A percentile compares a stretch with the other conserved stretches of the same genome.
Evolutionary conservation across 768 basidiomycete genomes (phyloP).

Genomic region (Arthromyces matolae): DNA sequence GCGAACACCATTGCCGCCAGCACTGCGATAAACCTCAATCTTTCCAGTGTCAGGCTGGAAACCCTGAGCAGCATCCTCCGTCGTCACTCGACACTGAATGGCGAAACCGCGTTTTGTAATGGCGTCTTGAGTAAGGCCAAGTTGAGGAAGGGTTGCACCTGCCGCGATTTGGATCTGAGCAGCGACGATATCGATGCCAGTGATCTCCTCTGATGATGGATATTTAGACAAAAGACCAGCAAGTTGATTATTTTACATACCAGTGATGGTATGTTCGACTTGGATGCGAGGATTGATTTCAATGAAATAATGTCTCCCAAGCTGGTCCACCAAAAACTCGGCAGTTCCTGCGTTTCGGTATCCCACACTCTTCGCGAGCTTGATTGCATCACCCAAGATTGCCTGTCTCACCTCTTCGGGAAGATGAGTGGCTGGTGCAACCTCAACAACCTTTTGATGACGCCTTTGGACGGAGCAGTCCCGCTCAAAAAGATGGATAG

Average conservation of each 20-base stretch:
- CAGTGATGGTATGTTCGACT: constrained; percentile 99
- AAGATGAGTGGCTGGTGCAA: constrained; percentile 93
- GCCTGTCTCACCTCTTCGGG: constrained; percentile 88
- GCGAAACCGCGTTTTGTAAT: constrained; percentile 96
- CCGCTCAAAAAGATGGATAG: constrained; percentile 97
- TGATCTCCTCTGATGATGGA: constrained; percentile 82
- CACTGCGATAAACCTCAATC: constrained; percentile 98
- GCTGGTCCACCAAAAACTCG: constrained; percentile 96
- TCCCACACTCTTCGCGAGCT: constrained; percentile 86
- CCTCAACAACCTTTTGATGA: constrained; percentile 99
- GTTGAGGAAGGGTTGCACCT: constrained; percentile 90
- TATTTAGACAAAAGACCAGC: neutral
- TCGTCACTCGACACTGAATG: constrained; percentile 97
- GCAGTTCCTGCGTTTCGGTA: constrained; percentile 98
- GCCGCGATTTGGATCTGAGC: constrained; percentile 99
- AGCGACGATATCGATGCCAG: constrained; percentile 97
- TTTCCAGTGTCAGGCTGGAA: constrained; percentile 99
- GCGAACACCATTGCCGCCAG: constrained; percentile 97
- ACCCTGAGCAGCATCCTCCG: constrained; percentile 85
- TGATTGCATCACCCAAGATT: constrained; percentile 89
- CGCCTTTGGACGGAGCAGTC: constrained; percentile 98
- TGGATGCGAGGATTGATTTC: constrained; percentile 99
- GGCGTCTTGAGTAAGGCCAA: constrained; percentile 93
- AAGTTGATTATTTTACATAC: constrained; percentile 36
- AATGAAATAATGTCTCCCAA: constrained; percentile 97